phyloP scores from a whole-genome alignment of 83 land plant species.

The Picea mariana region DNA sequence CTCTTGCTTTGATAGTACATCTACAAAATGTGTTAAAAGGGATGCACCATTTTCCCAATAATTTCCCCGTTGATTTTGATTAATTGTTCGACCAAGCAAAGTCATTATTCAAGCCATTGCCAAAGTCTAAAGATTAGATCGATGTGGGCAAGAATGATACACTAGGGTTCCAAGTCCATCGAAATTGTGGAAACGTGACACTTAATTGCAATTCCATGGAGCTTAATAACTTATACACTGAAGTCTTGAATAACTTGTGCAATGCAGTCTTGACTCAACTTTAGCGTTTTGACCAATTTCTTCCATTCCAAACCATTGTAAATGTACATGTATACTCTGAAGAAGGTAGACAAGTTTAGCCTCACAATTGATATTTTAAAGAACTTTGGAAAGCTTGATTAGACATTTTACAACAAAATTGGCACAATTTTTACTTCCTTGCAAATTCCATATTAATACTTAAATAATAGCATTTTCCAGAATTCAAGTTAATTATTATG shows the following conservation, averaged over 20 bases:
- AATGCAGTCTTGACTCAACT: constrained; percentile 95
- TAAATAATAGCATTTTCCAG: too few relatives aligned
- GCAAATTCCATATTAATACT: too few relatives aligned
- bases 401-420: constrained; percentile 97
- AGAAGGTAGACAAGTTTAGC: constrained; percentile 94
- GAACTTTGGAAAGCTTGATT: constrained; percentile 96
- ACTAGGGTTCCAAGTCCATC: constrained; percentile 95
- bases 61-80: constrained; percentile 92
- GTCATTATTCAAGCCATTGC: constrained; percentile 94
- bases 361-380: constrained; percentile 85
- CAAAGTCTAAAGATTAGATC: constrained; percentile 97
- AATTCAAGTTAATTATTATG: too few relatives aligned
- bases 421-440: constrained; percentile 81
- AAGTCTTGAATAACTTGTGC: constrained; percentile 91
- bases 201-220: constrained; percentile 95
- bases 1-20: constrained; percentile 98
- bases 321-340: constrained; percentile 90
- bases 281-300: constrained; percentile 97
- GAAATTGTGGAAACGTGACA: constrained; percentile 99
- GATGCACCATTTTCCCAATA: constrained; percentile 66
- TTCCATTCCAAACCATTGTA: constrained; percentile 98
- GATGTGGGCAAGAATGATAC: constrained; percentile 98
- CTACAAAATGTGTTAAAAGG: constrained; percentile 73
- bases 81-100: constrained; percentile 60
- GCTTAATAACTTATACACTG: constrained; percentile 98